Evolutionary conservation across 2,329 filamentous ascomycete genomes (phyloP).

Genomic region (Clonostachys solani): DNA sequence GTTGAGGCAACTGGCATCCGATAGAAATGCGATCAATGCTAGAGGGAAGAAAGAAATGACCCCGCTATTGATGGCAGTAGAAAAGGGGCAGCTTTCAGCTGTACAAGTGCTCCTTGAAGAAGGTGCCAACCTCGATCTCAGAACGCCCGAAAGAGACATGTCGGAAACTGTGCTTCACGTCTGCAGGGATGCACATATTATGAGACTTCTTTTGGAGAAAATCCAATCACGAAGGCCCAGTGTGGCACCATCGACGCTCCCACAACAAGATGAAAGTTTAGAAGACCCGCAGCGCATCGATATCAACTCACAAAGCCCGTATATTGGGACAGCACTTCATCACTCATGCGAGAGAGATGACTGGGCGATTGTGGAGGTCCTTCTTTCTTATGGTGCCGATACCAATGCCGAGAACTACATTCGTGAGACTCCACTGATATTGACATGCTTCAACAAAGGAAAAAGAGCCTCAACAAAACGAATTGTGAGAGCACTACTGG

Average conservation of each 20-base stretch:
- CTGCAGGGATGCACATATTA: not conserved
- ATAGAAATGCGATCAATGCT: not conserved
- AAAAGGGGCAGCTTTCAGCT: not conserved
- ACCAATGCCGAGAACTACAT: not conserved
- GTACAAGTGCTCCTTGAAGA: not conserved
- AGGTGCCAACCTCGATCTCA: not conserved
- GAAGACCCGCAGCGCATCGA: not conserved
- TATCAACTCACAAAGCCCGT: not conserved
- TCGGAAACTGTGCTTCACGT: not conserved
- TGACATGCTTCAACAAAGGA: not conserved
- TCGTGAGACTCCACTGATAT: not conserved
- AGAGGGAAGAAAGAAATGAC: not conserved
- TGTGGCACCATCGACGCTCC: not conserved
- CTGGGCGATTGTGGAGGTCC: not conserved
- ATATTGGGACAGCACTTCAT: not conserved
- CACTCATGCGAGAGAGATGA: not conserved
- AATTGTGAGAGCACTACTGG: no score
- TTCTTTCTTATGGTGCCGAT: not conserved
- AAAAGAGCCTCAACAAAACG: no score
- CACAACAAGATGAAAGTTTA: not conserved
- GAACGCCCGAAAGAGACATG: not conserved
- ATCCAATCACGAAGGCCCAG: not conserved
- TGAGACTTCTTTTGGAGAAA: not conserved
- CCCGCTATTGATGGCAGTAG: not conserved
- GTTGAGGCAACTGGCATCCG: not conserved